phyloP scores from a whole-genome alignment of 1,139 yeast genomes.

The Yamadazyma blattariae region DNA sequence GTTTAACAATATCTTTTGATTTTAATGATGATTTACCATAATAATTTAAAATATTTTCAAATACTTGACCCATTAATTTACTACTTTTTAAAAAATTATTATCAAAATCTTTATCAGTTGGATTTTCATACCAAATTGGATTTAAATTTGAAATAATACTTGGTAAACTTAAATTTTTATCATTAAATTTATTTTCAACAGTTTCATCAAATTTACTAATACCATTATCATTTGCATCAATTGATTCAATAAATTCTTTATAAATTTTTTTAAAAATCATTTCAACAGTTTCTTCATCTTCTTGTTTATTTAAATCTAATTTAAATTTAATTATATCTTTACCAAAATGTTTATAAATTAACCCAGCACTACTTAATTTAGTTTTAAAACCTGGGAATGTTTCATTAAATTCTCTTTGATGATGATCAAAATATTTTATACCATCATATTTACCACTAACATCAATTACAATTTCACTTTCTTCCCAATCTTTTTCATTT shows the following conservation, averaged over 20 bases:
- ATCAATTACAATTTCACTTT: conserved; percentile 89
- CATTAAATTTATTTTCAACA: conserved; percentile 26
- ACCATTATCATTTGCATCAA: conserved; percentile 97
- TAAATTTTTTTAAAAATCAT: conserved; percentile 72
- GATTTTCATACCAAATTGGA: conserved; percentile 77
- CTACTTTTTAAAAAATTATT: conserved; percentile 68
- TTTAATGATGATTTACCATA: conserved; percentile 91
- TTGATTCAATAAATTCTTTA: conserved; percentile 81
- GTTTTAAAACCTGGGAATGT: conserved; percentile 48
- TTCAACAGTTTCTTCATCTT: conserved; percentile 42
- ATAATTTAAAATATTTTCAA: conserved; percentile 62
- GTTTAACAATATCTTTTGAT: conserved; percentile 72
- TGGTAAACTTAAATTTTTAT: conserved; percentile 66
- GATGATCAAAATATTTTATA: conserved; percentile 87
- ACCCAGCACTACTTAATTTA: conserved; percentile 90
- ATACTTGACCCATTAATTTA: conserved; percentile 78
- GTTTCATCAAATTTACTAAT: conserved; percentile 61
- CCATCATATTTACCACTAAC: conserved; percentile 95
- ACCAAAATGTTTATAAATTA: conserved; percentile 91
- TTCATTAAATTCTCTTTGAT: conserved; percentile 65
- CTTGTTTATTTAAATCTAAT: conserved; percentile 15
- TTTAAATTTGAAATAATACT: conserved; percentile 71
- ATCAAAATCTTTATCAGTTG: conserved; percentile 67
- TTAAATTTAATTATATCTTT: conserved; percentile 62
- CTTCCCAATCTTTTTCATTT: conserved; percentile 78